Evolutionary conservation across 176 grass and related monocot genomes (phyloP), one percentile per base, ranked within the genome.

Genomic region (Tillandsia leiboldiana): DNA sequence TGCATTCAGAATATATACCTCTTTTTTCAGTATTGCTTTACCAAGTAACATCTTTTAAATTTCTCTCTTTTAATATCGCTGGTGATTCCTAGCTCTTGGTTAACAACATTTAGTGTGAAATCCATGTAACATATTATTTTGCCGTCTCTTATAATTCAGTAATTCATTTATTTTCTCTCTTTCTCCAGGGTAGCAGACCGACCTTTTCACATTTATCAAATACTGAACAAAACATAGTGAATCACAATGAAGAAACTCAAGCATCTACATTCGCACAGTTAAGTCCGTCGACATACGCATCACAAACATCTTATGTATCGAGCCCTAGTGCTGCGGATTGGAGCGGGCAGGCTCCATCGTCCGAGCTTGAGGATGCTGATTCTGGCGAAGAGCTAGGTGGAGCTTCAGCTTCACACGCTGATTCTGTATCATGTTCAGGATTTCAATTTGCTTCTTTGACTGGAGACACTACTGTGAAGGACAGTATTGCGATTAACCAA

Each of bases 291-390:
- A 75, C 12, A 28, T 75, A 29, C 18, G 3, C 23, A 52, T 26
- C 50, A 33, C 61, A 75, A 20, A 10, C 73, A 12, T 66, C 62
- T n/a, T 66, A 66, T 66, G 20, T 48, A 65, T 64, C 72, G 28
- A 74, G 22, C 10, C 12, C 15, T 29, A 28, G 11, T 52, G 58
- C 59, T 51, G 20, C 47, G 17, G 50, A 75, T 22, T 66, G 61
- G 73, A 75, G 50, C 47, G 58, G 23, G 5, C 73, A 66, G 49
- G 13, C 61, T 66, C 49, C 73, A 33, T 75, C 61, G 50, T 75
- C 73, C 52, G 73, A 75, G 49, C 65, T 65, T 65, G 72, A 75
- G 13, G 73, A 75, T 64, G 72, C 57, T 33, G 73, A 75, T 52
- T 75, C 73, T 66, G 63, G 50, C 5, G 73, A 66, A 49, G 72